Base-by-base conservation (phyloP, 495 filamentous ascomycete genomes). In the Beverwykella pulmonaria region DNA sequence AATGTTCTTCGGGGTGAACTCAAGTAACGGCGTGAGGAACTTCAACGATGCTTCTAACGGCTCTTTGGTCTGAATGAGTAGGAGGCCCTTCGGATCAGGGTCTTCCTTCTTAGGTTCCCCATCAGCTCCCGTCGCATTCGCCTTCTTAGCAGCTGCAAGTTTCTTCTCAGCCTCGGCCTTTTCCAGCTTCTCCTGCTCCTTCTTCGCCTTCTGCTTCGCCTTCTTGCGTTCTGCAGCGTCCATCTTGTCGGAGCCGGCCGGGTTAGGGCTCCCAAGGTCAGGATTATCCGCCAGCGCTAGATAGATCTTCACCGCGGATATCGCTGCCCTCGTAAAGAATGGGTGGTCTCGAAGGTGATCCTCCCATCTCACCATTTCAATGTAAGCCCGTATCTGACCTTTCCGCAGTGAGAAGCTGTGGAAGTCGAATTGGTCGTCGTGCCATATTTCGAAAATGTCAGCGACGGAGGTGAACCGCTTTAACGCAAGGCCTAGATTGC, bases 361-460 rank as follows among this genome's bases (percentile, higher is more conserved):
- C 72, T 98, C 93, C 94, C 94, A 99, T 63, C 90, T 86, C 25
- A 98, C 81, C 92, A 98, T 96, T 66, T 97, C 92, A 20, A 98
- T 81, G 73, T 99, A 99, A 0, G 95, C 91, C 50, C 94, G 81
- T 63, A 98, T 90, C 82, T 96, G 93, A 6, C 95, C 94, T 77
- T 98, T 98, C 10, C 93, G 83, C 7, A 98, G 81, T 8, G 93
- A 97, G 79, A 98, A 99, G 76, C 86, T 90, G 79, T 99, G 94
- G 82, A 99, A 99, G 74, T 99, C 94, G 71, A 97, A 97, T 71
- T 99, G 94, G 70, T 99, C 94, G 69, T 99, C 94, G 68, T 95
- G 88, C 94, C 94, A 99, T 44, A 90, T 86, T 29, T 97, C 93
- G 70, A 99, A 98, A 61, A 98, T 92, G 78, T 93, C 92, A 75